Evolutionary conservation across 345 rosid species (phyloP), one percentile per base, ranked within the genome.

Genomic region (Erucastrum elatum): DNA sequence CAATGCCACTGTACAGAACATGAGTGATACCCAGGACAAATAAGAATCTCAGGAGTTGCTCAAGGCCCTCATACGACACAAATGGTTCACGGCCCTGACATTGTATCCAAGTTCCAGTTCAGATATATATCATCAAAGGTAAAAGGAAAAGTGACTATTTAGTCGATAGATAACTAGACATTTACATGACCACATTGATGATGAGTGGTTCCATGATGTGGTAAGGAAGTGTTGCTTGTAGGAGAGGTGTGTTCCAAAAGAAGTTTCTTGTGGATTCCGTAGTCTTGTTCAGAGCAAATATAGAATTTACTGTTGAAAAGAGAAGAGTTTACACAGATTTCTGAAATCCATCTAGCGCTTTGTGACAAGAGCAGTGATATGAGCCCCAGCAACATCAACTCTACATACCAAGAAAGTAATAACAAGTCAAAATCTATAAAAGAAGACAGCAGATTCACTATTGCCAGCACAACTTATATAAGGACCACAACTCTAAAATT

Each of bases 341-440:
- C 30, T 27, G 2, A 27, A 27, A 27, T 27, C 30, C 30, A 27
- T 2, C 30, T 27, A 1, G 2, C 30, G 30, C 30, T 27, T 27
- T 27, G 30, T 27, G 30, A 27, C 97, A 94, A 78, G 73, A 91
- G 68, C 81, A 94, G 82, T 15, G 98, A 94, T 88, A 94, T 88
- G 63, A 94, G 93, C 61, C 98, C 96, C 34, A 94, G 90, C 85
- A 94, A 91, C 98, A 94, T 94, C 91, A 94, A 63, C 89, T 94
- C 98, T 94, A 78, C 3, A 78, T n/a, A n/a, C n/a, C 80, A 78
- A 33, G 59, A 81, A 75, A 39, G 4, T 29, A 31, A n/a, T 15
- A 34, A 56, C 39, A 81, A 72, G 53, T 37, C 8, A 30, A 64
- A 55, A 21, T 58, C 56, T 26, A 44, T 56, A 51, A 62, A 66